phyloP scores from a whole-genome alignment of 805 yeast genomes.

The Pachysolen tannophilus region DNA sequence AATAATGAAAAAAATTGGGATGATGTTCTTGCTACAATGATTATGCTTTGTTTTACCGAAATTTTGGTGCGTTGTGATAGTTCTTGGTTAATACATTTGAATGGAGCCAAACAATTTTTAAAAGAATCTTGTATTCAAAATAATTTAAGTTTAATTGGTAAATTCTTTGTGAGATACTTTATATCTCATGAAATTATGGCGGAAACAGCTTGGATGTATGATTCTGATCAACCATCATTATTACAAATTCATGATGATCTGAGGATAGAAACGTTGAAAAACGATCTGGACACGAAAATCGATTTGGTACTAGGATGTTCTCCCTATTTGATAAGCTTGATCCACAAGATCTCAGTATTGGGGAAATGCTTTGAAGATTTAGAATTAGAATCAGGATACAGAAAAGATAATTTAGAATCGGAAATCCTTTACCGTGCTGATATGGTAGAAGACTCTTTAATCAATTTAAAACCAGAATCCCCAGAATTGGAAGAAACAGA shows the following conservation, averaged over 20 bases:
- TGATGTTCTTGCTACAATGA: slow-evolving; percentile 29
- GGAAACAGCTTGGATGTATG: slow-evolving; percentile 30
- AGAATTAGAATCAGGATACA: slow-evolving; percentile 16
- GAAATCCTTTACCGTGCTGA: slow-evolving; percentile 21
- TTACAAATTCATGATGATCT: slow-evolving; percentile 21
- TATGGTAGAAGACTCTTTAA: slow-evolving; percentile 18
- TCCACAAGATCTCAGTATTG: slow-evolving; percentile 27
- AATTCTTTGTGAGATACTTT: slow-evolving; percentile 29
- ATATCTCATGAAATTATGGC: slow-evolving; percentile 36
- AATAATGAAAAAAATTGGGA: slow-evolving; percentile 26
- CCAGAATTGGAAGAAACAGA: slow-evolving; percentile 12
- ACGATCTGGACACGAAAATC: slow-evolving; percentile 25
- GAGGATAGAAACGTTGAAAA: slow-evolving; percentile 22
- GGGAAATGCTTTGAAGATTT: slow-evolving; percentile 29
- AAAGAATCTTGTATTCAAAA: slow-evolving; percentile 18
- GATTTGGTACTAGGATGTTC: slow-evolving; percentile 33
- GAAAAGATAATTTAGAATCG: slow-evolving; percentile 10
- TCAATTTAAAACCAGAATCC: slow-evolving; percentile 17
- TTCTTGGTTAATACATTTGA: slow-evolving; percentile 29
- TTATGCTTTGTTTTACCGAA: slow-evolving; percentile 32
- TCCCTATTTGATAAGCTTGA: slow-evolving; percentile 27
- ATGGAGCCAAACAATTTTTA: slow-evolving; percentile 29
- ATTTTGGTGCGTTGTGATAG: slow-evolving; percentile 31
- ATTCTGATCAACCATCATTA: slow-evolving; percentile 8
- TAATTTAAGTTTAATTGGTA: slow-evolving; percentile 23